Conservation (phyloP, 179 eudicot species). For the Drosera spatulata region DNA sequence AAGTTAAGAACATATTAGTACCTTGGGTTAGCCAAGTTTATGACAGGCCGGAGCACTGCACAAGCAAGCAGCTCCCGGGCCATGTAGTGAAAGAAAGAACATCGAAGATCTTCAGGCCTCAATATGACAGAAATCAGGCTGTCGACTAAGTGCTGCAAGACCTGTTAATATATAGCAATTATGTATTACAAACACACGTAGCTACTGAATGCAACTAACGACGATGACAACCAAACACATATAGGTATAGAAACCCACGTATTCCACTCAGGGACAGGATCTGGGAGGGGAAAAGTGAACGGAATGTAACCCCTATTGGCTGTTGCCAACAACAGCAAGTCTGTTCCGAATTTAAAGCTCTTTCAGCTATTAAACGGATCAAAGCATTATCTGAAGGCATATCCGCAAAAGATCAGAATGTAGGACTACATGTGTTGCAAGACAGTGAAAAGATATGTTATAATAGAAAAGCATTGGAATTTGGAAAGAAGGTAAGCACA, state of each 20-base stretch:
- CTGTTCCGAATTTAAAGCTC: too few species aligned
- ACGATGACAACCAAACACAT: not conserved
- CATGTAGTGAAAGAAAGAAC: constrained; percentile 75
- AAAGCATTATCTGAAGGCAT: too few species aligned
- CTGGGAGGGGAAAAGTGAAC: too few species aligned
- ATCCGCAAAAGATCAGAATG: too few species aligned
- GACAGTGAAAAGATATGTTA: too few species aligned
- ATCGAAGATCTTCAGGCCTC: constrained; percentile 71
- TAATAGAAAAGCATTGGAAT: constrained; percentile 19
- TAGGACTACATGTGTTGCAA: too few species aligned
- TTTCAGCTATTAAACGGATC: too few species aligned
- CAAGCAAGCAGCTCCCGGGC: constrained; percentile 93
- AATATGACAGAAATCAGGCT: constrained; percentile 67
- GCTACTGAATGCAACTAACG: not conserved
- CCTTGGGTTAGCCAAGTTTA: constrained; percentile 95
- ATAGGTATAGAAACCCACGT: not conserved
- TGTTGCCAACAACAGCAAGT: too few species aligned
- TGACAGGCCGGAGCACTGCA: constrained; percentile 77
- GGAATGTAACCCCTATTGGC: too few species aligned
- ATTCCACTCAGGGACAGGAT: too few species aligned
- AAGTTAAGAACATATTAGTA: constrained; percentile 11
- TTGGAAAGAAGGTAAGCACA: too few species aligned
- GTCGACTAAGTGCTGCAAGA: constrained; percentile 93
- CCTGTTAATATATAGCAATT: constrained; percentile 30
- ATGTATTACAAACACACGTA: not conserved